phyloP scores from a whole-genome alignment of 176 grass and related monocot genomes.

The Paspalum notatum region DNA sequence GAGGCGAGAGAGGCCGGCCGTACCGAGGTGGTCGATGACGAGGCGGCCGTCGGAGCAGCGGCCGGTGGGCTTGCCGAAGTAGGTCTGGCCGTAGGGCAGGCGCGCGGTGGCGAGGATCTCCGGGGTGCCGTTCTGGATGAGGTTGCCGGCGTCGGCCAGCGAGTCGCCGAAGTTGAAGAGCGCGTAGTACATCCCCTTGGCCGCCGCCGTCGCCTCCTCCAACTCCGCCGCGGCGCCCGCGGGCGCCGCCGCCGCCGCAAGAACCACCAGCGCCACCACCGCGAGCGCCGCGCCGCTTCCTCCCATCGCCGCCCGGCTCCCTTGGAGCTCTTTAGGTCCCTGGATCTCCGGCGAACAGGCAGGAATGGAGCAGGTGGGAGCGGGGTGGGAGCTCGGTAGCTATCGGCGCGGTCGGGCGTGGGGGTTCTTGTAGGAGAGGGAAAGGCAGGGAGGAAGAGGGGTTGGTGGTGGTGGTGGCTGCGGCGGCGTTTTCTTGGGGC shows the following conservation, averaged over 20 bases:
- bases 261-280: not conserved
- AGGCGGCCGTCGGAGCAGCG: conserved; percentile 90
- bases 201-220: conserved; percentile 12
- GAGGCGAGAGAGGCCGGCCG: not conserved
- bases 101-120: conserved; percentile 61
- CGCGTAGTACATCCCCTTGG: conserved; percentile 62
- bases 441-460: not conserved
- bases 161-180: conserved; percentile 93
- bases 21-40: conserved; percentile 81
- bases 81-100: conserved; percentile 81
- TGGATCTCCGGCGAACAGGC: conserved; percentile 10
- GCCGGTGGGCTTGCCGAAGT: conserved; percentile 66
- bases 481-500: conserved; percentile 27
- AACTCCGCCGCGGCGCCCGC: not conserved
- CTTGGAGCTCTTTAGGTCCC: not conserved
- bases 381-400: conserved; percentile 25
- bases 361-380: not conserved
- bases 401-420: conserved; percentile 12
- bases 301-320: not conserved
- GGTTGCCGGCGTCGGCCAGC: conserved; percentile 81
- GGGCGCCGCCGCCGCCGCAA: conserved; percentile 5
- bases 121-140: conserved; percentile 57
- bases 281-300: not conserved
- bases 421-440: conserved; percentile 45
- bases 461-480: conserved; percentile 30